phyloP scores from a whole-genome alignment of 1,284 basidiomycete species.

The Pseudomicrostroma phylloplanum region DNA sequence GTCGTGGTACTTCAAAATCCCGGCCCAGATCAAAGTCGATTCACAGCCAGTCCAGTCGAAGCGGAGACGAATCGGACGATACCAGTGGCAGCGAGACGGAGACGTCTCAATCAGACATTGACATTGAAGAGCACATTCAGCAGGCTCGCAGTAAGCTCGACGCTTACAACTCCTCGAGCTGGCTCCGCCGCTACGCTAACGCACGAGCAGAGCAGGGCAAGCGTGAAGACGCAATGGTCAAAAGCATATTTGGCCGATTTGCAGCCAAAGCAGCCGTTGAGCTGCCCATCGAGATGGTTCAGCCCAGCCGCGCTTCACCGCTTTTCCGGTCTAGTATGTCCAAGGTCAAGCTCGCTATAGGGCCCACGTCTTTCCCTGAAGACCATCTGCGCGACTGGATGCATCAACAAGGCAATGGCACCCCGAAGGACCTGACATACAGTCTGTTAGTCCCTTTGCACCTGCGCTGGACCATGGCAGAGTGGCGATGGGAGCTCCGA shows the following conservation, averaged over 20 bases:
- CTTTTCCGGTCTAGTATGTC: conserved; percentile 67
- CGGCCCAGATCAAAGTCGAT: conserved; percentile 4
- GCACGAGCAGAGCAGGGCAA: conserved; percentile 52
- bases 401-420: conserved; percentile 63
- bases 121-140: conserved; percentile 53
- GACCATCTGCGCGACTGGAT: conserved; percentile 64
- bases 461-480: conserved; percentile 64
- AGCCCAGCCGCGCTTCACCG: conserved; percentile 60
- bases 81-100: conserved; percentile 57
- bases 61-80: conserved; percentile 57
- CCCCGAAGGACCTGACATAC: conserved; percentile 68
- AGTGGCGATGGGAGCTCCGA: conserved; percentile 64
- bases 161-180: conserved; percentile 70
- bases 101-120: conserved; percentile 47
- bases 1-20: conserved; percentile 12
- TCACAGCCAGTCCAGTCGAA: background rate
- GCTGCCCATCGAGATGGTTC: conserved; percentile 55
- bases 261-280: conserved; percentile 23
- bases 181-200: conserved; percentile 56
- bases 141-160: conserved; percentile 71
- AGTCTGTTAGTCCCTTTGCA: conserved; percentile 79
- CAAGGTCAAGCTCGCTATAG: conserved; percentile 60
- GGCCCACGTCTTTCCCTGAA: conserved; percentile 62
- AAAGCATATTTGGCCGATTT: conserved; percentile 43
- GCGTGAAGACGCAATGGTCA: conserved; percentile 53